Evolutionary conservation across 2,329 filamentous ascomycete genomes (phyloP), one percentile per base, ranked within the genome.

Genomic region (Diplodia corticola): DNA sequence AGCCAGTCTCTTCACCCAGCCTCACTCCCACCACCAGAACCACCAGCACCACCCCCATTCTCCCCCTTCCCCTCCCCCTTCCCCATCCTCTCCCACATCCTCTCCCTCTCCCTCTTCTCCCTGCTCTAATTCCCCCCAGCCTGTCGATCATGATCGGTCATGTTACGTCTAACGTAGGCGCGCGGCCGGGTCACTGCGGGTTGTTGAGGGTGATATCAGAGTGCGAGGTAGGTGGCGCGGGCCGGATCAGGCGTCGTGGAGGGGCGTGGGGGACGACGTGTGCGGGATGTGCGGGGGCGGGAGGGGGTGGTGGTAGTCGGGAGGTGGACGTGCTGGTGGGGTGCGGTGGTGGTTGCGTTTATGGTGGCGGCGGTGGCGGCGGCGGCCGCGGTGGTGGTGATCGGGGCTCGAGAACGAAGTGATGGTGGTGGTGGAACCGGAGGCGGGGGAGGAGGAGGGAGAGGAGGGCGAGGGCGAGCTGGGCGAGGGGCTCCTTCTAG

Each of bases 121-220:
- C n/a, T n/a, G n/a, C n/a, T n/a, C n/a, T n/a, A n/a, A n/a, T n/a
- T n/a, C n/a, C n/a, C n/a, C n/a, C n/a, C n/a, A n/a, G n/a, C n/a
- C n/a, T n/a, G n/a, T n/a, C n/a, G n/a, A n/a, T n/a, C n/a, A n/a
- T n/a, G n/a, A n/a, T n/a, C n/a, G n/a, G n/a, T n/a, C n/a, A n/a
- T n/a, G n/a, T n/a, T n/a, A n/a, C n/a, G n/a, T n/a, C n/a, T n/a
- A n/a, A n/a, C n/a, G n/a, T n/a, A n/a, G 4, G 9, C 57, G 22
- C 2, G 57, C 65, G 5, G n/a, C 30, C 26, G 57, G 37, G 15
- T n/a, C n/a, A n/a, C n/a, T 50, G 15, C 37, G 67, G 20, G 40
- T 68, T 67, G 50, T 63, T 28, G n/a, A 49, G 33, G 37, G 60
- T 59, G 13, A 53, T 28, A n/a, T n/a, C n/a, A n/a, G 20, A 68